Base-by-base conservation (phyloP, 108 stramenopile species). In the Thalassiosira profunda region DNA sequence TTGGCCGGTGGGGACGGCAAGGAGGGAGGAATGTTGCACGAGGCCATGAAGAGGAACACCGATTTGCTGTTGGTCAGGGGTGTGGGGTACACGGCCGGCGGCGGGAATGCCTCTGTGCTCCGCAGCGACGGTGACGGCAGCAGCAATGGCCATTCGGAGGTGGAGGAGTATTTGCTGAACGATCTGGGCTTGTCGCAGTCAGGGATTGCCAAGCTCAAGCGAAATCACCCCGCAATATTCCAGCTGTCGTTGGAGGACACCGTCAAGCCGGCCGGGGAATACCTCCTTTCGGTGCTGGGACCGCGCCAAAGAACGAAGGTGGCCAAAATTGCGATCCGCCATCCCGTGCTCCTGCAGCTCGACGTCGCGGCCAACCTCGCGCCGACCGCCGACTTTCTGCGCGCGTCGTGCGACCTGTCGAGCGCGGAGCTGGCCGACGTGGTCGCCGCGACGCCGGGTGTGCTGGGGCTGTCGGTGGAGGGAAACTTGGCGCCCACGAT, bases 21-120 rank as follows among this genome's bases (percentile, higher is more conserved):
- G 8, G 36, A 55, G 8, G 63, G 67, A 20, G 80, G 76, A 7
- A 75, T 91, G 58, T 76, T 90, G 34, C 43, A 76, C n/a, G 67
- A 70, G 54, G 90, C 92, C 1, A 73, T 94, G 38, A 26, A 44
- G 37, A 84, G 93, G 33, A 94, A 91, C 72, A 87, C 90, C 1
- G 54, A 79, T 31, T 60, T 94, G 17, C 49, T 94, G 8, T 46
- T 94, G 31, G 68, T 84, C 3, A 73, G 78, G 35, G 93, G 90
- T 30, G 74, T 89, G 36, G 85, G 86, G 12, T 84, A 89, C 36
- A n/a, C n/a, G n/a, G 59, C 69, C 11, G 68, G 67, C 1, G 36
- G 37, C 10, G 57, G 56, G 36, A 47, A 67, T 4, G 56, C 58
- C 36, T n/a, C n/a, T n/a, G n/a, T n/a, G n/a, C n/a, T n/a, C n/a